Evolutionary conservation across 306 rosid genomes (phyloP), one percentile per base, ranked within the genome.

Genomic region (Fragaria iinumae): DNA sequence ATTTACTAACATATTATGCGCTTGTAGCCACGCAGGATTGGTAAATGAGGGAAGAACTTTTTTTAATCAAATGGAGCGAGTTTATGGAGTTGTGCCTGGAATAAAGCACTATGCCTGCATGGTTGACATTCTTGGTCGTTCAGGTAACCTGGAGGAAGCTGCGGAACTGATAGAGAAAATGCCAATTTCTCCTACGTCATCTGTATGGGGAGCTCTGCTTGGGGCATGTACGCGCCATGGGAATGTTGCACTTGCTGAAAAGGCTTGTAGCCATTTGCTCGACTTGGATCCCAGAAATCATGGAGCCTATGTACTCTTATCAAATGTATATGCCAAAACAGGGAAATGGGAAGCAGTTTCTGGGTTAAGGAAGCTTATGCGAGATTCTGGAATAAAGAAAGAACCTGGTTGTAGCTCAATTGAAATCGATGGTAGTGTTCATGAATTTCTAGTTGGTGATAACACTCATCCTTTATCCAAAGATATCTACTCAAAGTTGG

Each of bases 381-480:
- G 84, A 76, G 91, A 88, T 63, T 73, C 84, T 39, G 85, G 84
- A 29, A 56, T 88, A 65, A 86, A 86, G 76, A 90, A 88, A 79
- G 95, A 90, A 74, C 89, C 89, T 1, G 88, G 87, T 53, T 88
- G 89, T 76, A 88, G 95, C 72, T 85, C 90, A 55, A 87, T 84
- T 0, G 90, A 81, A 77, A 88, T 80, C 68, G 70, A 83, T 36
- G 87, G 89, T 17, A 52, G 48, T 8, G 84, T 88, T 69, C 80
- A 84, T 13, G 92, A 88, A 73, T 90, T 90, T 80, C 76, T 83
- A 12, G 89, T 82, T 14, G 90, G 90, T 8, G 90, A 90, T 78
- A 83, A 76, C 76, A 83, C 88, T 38, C 90, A 88, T 77, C 92
- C 86, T 55, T 34, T 69, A 50, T 80, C 84, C 77, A 68, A 49